Base-by-base conservation (phyloP, 1,139 yeast species). In the Debaryomyces coudertii region DNA sequence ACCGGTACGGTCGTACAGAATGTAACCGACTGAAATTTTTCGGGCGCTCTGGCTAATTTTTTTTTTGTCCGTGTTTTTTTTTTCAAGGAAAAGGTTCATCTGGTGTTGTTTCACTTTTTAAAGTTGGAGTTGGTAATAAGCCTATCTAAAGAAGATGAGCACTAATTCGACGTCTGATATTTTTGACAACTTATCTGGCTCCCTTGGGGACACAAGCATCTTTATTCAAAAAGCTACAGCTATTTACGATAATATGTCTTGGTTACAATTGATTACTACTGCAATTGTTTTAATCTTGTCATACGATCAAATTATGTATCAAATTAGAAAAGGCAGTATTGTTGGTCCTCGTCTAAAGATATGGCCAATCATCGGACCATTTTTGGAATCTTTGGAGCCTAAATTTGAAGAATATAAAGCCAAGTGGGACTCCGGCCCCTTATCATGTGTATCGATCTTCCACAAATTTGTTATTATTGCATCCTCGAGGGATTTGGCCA, bases 381-480 rank as follows among this genome's bases (percentile, higher is more conserved):
- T 93, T 60, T 75, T 93, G 66, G 98, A 93, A 65, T 85, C 95
- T n/a, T 74, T 93, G 62, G 93, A 93, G 70, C 99, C 99, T 27
- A 92, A 92, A 67, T 93, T 93, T 63, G 96, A 89, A 63, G 97
- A 87, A 62, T 93, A 93, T 68, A 76, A 81, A 65, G 89, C 89
- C 46, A 93, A 93, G 67, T 93, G 99, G 99, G 83, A 81, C 57
- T 85, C 95, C 5, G 99, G 99, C 52, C 93, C 93, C 14, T 77
- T 93, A 50, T 86, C 96, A 15, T 93, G 98, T 76, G 99, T 93
- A 44, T 90, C 97, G 2, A 95, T 93, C 52, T 93, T 93, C 79
- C 99, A 93, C 76, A 92, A 93, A 72, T 93, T 93, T 63, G 99
- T 93, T 42, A 95, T 93, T 47, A 90, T 93, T 69, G 98, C 97